These are phyloP conservation scores for Yarrowia alimentaria DNA, from an alignment of 805 yeast species.

Conservation along the genomic window DNA sequence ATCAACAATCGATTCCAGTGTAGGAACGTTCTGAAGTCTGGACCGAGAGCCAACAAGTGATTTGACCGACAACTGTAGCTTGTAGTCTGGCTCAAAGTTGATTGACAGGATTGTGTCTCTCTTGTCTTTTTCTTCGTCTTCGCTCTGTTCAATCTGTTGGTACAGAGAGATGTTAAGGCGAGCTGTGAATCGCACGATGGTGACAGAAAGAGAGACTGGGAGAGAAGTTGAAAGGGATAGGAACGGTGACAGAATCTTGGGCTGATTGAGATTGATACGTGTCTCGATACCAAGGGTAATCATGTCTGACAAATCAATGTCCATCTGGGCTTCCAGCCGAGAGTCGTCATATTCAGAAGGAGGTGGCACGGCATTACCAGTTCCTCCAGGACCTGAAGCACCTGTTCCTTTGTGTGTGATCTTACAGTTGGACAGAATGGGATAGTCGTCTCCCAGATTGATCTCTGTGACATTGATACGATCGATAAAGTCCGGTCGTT, in stretches of 20 bases:
- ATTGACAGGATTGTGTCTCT: slow-evolving; percentile 69
- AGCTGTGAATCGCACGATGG: slow-evolving; percentile 88
- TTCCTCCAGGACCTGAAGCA: slow-evolving; percentile 37
- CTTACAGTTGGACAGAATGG: slow-evolving; percentile 90
- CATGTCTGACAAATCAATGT: slow-evolving; percentile 85
- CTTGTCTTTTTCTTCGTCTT: slow-evolving; percentile 33
- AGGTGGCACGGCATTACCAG: neutral
- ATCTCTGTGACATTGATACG: slow-evolving; percentile 77
- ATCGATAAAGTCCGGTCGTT: slow-evolving; percentile 78
- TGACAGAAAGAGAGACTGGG: slow-evolving; percentile 80
- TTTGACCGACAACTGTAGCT: slow-evolving; percentile 80
- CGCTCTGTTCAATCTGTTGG: slow-evolving; percentile 43
- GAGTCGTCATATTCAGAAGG: slow-evolving; percentile 44
- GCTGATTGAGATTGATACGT: slow-evolving; percentile 71
- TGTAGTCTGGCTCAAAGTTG: slow-evolving; percentile 87
- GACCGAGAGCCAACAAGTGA: slow-evolving; percentile 92
- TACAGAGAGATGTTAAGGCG: slow-evolving; percentile 68
- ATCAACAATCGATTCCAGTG: slow-evolving; percentile 80
- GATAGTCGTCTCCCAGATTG: slow-evolving; percentile 92
- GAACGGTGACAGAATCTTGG: slow-evolving; percentile 70
- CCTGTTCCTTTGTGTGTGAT: slow-evolving; percentile 41
- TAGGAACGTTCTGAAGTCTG: slow-evolving; percentile 89
- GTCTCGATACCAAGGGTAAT: slow-evolving; percentile 85
- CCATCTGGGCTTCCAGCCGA: slow-evolving; percentile 78
- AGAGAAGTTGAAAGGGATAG: slow-evolving; percentile 84